Evolutionary conservation across 805 yeast genomes (phyloP).

Genomic region (Metschnikowia cerradonensis): DNA sequence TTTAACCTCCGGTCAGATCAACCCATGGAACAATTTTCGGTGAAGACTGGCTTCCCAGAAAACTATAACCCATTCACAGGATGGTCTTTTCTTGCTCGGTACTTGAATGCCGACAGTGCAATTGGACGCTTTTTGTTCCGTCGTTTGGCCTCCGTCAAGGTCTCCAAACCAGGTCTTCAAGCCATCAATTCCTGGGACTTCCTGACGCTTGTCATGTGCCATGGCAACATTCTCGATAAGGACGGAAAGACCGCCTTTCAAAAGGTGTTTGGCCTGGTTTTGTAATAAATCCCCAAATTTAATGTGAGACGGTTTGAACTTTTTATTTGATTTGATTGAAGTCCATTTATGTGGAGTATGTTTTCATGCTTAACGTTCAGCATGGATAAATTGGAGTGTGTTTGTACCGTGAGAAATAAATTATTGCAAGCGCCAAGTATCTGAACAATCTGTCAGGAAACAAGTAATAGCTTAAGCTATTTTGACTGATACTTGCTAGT

Average conservation of each 20-base stretch:
- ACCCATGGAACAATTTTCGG: constrained; percentile 40
- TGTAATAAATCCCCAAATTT: neutral
- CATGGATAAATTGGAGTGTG: no score
- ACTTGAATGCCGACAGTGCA: constrained; percentile 37
- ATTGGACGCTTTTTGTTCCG: constrained; percentile 30
- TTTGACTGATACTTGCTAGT: neutral
- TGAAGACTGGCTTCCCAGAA: constrained; percentile 43
- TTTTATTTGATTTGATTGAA: neutral
- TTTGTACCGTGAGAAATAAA: no score
- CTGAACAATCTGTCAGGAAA: no score
- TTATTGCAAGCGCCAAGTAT: no score
- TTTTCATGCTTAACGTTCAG: no score
- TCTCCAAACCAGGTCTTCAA: constrained; percentile 15
- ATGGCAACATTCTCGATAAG: constrained; percentile 17
- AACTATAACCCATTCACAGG: constrained; percentile 44
- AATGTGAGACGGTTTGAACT: neutral
- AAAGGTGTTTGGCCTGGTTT: constrained; percentile 13
- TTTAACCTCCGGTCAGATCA: constrained; percentile 49
- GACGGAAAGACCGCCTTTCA: constrained; percentile 15
- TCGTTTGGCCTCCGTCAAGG: constrained; percentile 18
- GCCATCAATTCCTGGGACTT: constrained; percentile 25
- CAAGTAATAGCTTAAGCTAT: no score
- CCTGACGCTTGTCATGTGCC: constrained; percentile 24
- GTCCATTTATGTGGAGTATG: no score
- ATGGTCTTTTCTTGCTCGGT: constrained; percentile 36